These are phyloP conservation scores for Entamoeba histolytica DNA, from an alignment of 208 protist species.

Conservation along the genomic window DNA sequence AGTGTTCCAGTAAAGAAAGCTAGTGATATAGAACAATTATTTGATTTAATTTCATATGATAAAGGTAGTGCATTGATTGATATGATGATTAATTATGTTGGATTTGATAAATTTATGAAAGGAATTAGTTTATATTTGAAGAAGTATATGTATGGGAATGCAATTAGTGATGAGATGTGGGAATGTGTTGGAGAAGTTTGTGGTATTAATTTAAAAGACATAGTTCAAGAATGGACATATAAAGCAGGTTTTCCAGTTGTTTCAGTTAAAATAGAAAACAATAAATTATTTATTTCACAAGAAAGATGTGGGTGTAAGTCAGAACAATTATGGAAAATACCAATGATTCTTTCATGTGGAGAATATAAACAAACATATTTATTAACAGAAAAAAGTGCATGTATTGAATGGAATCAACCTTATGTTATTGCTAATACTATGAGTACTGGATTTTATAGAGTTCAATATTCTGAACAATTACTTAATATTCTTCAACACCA, in stretches of 20 bases:
- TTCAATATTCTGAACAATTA: not conserved
- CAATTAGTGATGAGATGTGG: not conserved
- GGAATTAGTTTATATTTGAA: slow-evolving; percentile 63
- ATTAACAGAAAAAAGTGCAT: not conserved
- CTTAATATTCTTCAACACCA: not conserved
- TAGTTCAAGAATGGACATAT: not conserved
- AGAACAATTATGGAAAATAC: not conserved
- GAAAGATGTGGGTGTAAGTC: not conserved
- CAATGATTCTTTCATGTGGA: not conserved
- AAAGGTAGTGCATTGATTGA: slow-evolving; percentile 65
- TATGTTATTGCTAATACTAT: not conserved
- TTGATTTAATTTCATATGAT: slow-evolving; percentile 78
- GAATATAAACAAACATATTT: not conserved
- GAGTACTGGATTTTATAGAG: not conserved
- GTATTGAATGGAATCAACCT: not conserved
- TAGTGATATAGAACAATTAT: slow-evolving; percentile 75
- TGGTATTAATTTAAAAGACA: not conserved
- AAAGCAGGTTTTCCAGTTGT: not conserved
- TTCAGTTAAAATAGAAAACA: not conserved
- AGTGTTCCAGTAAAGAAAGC: slow-evolving; percentile 63
- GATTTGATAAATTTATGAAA: slow-evolving; percentile 52
- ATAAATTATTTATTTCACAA: not conserved
- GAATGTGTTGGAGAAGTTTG: not conserved
- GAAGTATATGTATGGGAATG: not conserved
- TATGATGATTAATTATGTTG: slow-evolving; percentile 64